Conservation (phyloP, 805 yeast species). For the Hanseniaspora singularis region DNA sequence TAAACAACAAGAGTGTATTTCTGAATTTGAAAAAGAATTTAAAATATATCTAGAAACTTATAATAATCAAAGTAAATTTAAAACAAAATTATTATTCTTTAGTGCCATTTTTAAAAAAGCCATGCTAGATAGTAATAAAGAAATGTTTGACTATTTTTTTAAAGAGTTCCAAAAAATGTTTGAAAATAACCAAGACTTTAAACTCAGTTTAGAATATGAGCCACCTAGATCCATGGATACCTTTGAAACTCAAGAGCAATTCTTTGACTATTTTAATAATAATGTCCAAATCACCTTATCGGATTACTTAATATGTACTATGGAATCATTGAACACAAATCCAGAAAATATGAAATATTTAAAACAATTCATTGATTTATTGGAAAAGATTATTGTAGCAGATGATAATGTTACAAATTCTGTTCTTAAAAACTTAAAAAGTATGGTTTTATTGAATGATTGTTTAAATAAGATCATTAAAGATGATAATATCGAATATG, state of each 20-base stretch:
- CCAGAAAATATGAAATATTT: background rate
- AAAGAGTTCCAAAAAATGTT: background rate
- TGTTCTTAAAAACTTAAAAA: background rate
- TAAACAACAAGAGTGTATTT: background rate
- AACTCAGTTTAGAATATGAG: background rate
- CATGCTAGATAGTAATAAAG: background rate
- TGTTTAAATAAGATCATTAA: background rate
- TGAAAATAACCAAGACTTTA: background rate
- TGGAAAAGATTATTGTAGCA: background rate
- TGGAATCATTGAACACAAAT: background rate
- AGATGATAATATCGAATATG: background rate
- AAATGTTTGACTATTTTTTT: background rate
- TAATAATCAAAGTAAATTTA: background rate
- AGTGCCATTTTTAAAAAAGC: background rate
- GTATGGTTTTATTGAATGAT: background rate
- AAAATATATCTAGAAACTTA: background rate
- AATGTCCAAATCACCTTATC: background rate
- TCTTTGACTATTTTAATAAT: background rate
- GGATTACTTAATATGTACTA: background rate
- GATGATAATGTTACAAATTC: background rate
- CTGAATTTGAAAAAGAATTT: background rate
- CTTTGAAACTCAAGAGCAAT: background rate
- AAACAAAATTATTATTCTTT: background rate
- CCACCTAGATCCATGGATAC: background rate
- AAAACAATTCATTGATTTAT: background rate